phyloP scores from a whole-genome alignment of 2,329 filamentous ascomycete species.

The Chaetomium globosum region DNA sequence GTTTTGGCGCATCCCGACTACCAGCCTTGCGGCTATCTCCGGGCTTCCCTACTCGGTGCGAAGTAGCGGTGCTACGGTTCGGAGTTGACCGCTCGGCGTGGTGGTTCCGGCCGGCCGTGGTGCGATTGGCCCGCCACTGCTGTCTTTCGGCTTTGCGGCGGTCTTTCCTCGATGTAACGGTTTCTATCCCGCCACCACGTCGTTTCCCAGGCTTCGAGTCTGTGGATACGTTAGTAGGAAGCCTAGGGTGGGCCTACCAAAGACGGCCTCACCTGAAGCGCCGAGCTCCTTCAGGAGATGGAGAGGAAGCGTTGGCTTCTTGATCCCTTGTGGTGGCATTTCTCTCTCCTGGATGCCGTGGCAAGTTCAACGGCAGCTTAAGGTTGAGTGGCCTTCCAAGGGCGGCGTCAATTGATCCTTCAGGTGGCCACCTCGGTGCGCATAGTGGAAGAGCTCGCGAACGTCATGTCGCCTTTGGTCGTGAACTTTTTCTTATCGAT shows the following conservation, averaged over 20 bases:
- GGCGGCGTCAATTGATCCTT: not conserved
- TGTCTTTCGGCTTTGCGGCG: conserved; percentile 67
- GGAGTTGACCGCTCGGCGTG: conserved; percentile 19
- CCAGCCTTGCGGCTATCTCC: conserved; percentile 16
- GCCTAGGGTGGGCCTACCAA: not conserved
- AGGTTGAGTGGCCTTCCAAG: not conserved
- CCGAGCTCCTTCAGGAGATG: conserved; percentile 51
- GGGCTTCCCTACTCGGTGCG: conserved; percentile 8
- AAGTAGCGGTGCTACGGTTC: conserved; percentile 5
- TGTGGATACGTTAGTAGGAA: conserved; percentile 41
- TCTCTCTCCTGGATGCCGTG: not conserved
- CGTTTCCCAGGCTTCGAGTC: conserved; percentile 32
- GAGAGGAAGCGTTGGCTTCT: conserved; percentile 48
- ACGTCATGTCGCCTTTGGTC: not conserved
- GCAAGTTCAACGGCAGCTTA: not conserved
- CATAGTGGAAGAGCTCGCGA: not conserved
- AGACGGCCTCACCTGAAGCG: conserved; percentile 29
- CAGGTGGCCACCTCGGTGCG: not conserved
- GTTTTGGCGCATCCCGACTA: conserved; percentile 5
- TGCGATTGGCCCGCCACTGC: conserved; percentile 58
- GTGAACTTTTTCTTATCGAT: conserved; percentile 32
- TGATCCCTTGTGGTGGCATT: conserved; percentile 41
- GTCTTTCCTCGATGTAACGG: conserved; percentile 57
- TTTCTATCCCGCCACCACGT: conserved; percentile 18
- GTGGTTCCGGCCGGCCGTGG: conserved; percentile 32